Conservation (phyloP, 1,284 basidiomycete genomes). For the Schizophyllum commune region DNA sequence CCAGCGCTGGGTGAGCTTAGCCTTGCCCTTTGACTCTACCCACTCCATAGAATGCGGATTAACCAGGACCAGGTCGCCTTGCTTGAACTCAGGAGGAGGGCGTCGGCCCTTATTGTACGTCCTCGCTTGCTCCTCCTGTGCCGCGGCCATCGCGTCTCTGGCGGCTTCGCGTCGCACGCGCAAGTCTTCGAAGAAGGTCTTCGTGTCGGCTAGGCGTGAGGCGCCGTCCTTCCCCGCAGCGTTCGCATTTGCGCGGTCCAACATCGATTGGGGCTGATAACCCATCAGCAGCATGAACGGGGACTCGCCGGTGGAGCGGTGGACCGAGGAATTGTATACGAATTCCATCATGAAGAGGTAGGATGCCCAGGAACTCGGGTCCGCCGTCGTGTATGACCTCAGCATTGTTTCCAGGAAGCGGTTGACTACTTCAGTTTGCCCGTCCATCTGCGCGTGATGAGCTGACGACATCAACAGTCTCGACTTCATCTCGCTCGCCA, state of each 20-base stretch:
- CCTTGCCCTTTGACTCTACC: constrained; percentile 18
- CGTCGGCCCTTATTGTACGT: constrained; percentile 15
- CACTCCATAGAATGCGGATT: constrained; percentile 23
- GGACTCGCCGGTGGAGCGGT: constrained; percentile 3
- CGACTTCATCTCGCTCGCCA: constrained; percentile 7
- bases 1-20: constrained; percentile 21
- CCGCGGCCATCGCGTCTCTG: constrained; percentile 1
- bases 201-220: not conserved
- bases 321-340: constrained; percentile 10
- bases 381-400: constrained; percentile 12
- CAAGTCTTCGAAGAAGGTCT: constrained; percentile 2
- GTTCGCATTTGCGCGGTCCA: not conserved
- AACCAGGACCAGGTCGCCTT: constrained; percentile 21
- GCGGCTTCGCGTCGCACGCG: constrained; percentile 1
- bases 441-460: constrained; percentile 21
- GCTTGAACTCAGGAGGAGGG: constrained; percentile 10
- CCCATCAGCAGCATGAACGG: constrained; percentile 4
- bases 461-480: constrained; percentile 19
- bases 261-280: not conserved
- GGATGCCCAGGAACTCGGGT: constrained; percentile 22
- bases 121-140: constrained; percentile 10
- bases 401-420: constrained; percentile 15
- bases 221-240: not conserved
- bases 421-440: constrained; percentile 10
- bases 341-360: constrained; percentile 15